A percentile compares a stretch with the other conserved stretches of the same genome.
These are phyloP conservation scores for Phialophora tarda DNA, from an alignment of 2,329 filamentous ascomycete species.

Conservation along the genomic window DNA sequence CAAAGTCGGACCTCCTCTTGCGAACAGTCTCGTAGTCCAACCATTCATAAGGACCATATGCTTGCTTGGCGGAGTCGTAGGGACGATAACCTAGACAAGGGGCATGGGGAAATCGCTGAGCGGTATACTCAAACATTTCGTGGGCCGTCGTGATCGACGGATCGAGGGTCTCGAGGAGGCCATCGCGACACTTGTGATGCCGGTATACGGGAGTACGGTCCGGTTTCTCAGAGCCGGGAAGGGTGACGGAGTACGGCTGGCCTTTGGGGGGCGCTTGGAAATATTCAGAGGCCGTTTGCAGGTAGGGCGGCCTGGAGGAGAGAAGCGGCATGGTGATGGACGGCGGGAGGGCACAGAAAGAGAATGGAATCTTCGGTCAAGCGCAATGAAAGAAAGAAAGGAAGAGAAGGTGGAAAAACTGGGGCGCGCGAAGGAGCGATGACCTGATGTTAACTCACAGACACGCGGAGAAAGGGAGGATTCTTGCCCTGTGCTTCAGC, in stretches of 20 bases:
- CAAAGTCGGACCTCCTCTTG: slow-evolving; percentile 79
- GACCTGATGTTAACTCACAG: slow-evolving; percentile 1
- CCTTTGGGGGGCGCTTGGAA: slow-evolving; percentile 71
- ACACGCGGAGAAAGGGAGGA: neutral
- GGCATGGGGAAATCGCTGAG: slow-evolving; percentile 41
- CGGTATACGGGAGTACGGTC: slow-evolving; percentile 80
- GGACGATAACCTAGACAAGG: slow-evolving; percentile 80
- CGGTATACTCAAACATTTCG: slow-evolving; percentile 76
- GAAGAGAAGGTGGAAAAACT: neutral
- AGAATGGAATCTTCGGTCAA: neutral
- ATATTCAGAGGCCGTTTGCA: slow-evolving; percentile 57
- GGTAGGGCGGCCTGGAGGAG: slow-evolving; percentile 44
- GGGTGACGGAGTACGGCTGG: slow-evolving; percentile 74
- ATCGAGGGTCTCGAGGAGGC: slow-evolving; percentile 73
- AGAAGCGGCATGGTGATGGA: slow-evolving; percentile 45
- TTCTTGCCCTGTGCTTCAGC: neutral
- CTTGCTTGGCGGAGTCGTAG: slow-evolving; percentile 75
- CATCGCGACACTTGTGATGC: slow-evolving; percentile 77
- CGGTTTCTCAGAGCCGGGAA: slow-evolving; percentile 75
- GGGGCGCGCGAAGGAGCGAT: neutral
- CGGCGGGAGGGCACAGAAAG: neutral
- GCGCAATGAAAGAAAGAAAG: neutral
- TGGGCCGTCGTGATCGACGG: slow-evolving; percentile 73
- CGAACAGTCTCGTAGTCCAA: slow-evolving; percentile 80
- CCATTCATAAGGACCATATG: slow-evolving; percentile 81